Base-by-base conservation (phyloP, 768 basidiomycete species). In the Pleurotus salmoneostramineus region DNA sequence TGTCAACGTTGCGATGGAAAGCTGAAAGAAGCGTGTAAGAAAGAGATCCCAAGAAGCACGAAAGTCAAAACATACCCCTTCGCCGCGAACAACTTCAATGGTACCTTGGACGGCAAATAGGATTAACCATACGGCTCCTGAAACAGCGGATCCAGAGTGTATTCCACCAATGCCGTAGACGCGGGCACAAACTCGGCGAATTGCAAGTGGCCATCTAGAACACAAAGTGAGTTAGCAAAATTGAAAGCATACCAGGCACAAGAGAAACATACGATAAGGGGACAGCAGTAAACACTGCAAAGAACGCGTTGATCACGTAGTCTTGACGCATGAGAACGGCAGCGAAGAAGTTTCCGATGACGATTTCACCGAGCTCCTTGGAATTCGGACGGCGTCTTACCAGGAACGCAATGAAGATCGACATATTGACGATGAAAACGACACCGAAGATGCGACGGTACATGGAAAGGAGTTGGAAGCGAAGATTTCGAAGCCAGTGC, bases 131-230 rank as follows among this genome's bases (percentile, higher is more conserved):
- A 82, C 72, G 3, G 79, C 71, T 1, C 78, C 80, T n/a, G 82
- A 78, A 6, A 78, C 72, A 2, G 77, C 82, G 54, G 75, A 72
- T 10, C 82, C 82, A 51, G 79, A 80, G 63, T 84, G 83, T 7
- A 78, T 77, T 62, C 83, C 83, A 34, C 82, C 83, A 58, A 81
- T 81, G 58, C 80, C 78, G 60, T 80, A 84, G 1, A 83, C 79
- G 49, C 79, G 74, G 6, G 81, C 82, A 33, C 75, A 70, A 32
- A 73, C 64, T 8, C 77, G 72, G 11, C 83, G 76, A 55, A 83
- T 65, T 69, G 72, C 76, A 60, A 72, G 61, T 12, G 67, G 81
- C 62, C 61, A 69, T 61, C 55, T 72, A 64, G 47, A 52, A 33
- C 50, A 36, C 6, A 34, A 34, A 51, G 33, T n/a, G n/a, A 6